Evolutionary conservation across 208 protist genomes (phyloP), one percentile per base, ranked within the genome.

Genomic region (Leishmania braziliensis): DNA sequence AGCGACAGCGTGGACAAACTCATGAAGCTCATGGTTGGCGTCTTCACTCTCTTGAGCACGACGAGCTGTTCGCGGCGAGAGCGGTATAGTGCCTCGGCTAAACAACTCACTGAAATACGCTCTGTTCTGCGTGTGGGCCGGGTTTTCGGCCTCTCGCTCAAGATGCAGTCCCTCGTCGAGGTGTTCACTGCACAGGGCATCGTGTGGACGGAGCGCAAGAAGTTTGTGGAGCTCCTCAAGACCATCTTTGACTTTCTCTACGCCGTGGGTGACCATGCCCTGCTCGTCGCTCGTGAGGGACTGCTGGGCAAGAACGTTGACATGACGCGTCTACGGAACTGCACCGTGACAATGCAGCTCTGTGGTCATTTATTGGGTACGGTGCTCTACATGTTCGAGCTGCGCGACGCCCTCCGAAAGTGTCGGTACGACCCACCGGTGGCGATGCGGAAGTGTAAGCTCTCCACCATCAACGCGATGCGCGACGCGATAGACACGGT

Each of bases 1-100:
- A 88, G 88, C 60, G 89, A 92, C 58, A 89, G 90, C 20, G 79
- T 87, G 1, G 88, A 93, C 70, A 95, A 95, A 82, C 36, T 93
- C 66, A 86, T 84, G 71, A 95, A 95, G 79, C 16, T 86, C 50
- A 50, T 88, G 18, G 77, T 82, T 33, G 87, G 86, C 58, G 53
- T 85, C 58, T 88, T 88, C 48, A 73, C 88, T 18, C 26, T 92
- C 1, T 46, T 79, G 51, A 71, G 78, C 58, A 78, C 80, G 9
- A 58, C 54, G 43, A 36, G 39, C 14, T 50, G 39, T 9, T 26
- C 58, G 3, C n/a, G 20, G 26, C 56, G 56, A 14, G 58, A 29
- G 10, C 68, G 36, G 48, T 82, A 43, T 79, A 10, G 5, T 36
- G 16, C 8, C 23, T 33, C 82, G 1, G 79, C 65, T 26, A 48